These are phyloP conservation scores for Termitomyces sp. DNA, from an alignment of 1,284 basidiomycete genomes.

Conservation along the genomic window DNA sequence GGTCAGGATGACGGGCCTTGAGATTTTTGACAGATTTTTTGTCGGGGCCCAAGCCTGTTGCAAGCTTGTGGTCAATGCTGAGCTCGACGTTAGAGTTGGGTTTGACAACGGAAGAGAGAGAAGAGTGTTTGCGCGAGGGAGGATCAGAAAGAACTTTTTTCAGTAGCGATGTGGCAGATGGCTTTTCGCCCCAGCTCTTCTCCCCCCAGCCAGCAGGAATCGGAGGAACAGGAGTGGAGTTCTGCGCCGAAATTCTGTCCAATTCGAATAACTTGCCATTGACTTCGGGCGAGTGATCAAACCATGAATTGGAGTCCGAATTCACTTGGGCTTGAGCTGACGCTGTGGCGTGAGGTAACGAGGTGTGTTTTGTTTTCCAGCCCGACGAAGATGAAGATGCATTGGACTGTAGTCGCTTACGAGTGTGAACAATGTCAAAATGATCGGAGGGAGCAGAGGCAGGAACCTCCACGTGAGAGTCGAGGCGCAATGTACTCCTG, in stretches of 20 bases:
- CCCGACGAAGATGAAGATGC: conserved; percentile 16
- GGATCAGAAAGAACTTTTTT: conserved; percentile 13
- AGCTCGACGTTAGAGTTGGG: conserved; percentile 1
- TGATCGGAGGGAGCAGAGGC: background rate
- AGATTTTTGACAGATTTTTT: conserved; percentile 24
- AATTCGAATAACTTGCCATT: conserved; percentile 10
- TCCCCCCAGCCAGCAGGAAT: conserved; percentile 19
- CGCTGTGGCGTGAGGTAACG: conserved; percentile 9
- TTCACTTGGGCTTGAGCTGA: conserved; percentile 2
- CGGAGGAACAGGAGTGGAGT: conserved; percentile 16
- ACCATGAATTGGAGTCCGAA: conserved; percentile 1
- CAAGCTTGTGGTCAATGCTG: conserved; percentile 6
- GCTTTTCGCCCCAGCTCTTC: conserved; percentile 15
- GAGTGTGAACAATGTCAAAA: conserved; percentile 8
- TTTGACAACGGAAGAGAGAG: conserved; percentile 8
- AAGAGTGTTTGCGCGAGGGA: conserved; percentile 1
- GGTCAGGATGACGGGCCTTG: conserved; percentile 19
- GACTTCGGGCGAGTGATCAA: conserved; percentile 5
- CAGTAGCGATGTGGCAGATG: conserved; percentile 11
- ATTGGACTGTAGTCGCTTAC: conserved; percentile 7
- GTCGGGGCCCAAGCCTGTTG: background rate
- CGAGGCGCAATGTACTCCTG: background rate
- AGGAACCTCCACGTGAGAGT: conserved; percentile 1
- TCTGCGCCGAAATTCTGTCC: conserved; percentile 14
- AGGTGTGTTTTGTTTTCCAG: conserved; percentile 15